A percentile compares a stretch with the other conserved stretches of the same genome.
These are phyloP conservation scores for Nicotiana rustica DNA, from an alignment of 305 asterid species.

Conservation along the genomic window DNA sequence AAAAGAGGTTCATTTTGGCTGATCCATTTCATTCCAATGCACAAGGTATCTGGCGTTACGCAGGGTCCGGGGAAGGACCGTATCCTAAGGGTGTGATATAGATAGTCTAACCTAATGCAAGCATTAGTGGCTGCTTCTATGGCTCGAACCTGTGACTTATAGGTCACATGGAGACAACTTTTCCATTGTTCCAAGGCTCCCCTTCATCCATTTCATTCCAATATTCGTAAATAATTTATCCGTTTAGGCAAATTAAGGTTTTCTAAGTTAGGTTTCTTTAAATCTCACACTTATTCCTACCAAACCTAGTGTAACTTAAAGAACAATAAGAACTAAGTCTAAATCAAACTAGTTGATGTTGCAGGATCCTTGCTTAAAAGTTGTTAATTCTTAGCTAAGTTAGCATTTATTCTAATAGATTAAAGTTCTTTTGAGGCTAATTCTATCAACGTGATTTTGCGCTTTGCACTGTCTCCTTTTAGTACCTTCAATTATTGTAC, in stretches of 20 bases:
- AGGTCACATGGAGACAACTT: too few species aligned
- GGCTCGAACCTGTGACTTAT: too few species aligned
- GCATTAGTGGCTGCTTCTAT: too few species aligned
- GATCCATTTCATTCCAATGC: conserved; percentile 20
- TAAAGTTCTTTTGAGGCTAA: neutral
- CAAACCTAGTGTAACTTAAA: neutral
- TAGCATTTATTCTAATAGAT: neutral
- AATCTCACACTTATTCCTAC: neutral
- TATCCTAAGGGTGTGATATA: too few species aligned
- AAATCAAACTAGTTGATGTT: neutral
- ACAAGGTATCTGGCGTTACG: too few species aligned
- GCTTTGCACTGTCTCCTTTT: neutral
- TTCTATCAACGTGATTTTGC: neutral
- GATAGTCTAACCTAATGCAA: too few species aligned
- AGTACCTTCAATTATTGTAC: neutral
- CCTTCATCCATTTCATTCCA: conserved; percentile 10
- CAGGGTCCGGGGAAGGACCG: too few species aligned
- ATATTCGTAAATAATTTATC: conserved; percentile 12
- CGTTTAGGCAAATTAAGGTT: conserved; percentile 14
- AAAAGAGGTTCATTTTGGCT: too few species aligned
- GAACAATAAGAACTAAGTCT: neutral
- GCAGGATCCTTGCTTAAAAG: neutral
- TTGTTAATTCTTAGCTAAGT: neutral
- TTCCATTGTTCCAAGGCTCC: too few species aligned
- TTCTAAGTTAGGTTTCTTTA: neutral